A percentile compares a stretch with the other conserved stretches of the same genome.
Conservation (phyloP, 106 monocot genomes). For the Agapanthus africanus region DNA sequence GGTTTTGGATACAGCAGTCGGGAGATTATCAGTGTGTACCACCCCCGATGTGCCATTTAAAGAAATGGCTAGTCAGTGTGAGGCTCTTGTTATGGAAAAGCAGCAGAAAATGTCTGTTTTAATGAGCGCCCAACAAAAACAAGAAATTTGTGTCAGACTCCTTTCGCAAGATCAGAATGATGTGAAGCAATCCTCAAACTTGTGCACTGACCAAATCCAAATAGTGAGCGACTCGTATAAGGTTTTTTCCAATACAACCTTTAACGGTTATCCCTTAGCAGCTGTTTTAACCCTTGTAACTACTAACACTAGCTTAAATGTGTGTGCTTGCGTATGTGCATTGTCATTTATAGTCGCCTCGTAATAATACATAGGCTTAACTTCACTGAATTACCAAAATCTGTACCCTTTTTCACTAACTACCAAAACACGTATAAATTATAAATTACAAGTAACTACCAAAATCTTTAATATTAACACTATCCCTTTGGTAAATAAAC, state of each 20-base stretch:
- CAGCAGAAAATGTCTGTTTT: constrained; percentile 70
- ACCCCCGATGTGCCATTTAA: constrained; percentile 66
- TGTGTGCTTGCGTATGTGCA: no score
- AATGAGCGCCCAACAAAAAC: constrained; percentile 29
- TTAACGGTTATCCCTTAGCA: not conserved
- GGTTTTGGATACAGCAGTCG: constrained; percentile 25
- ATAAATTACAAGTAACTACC: no score
- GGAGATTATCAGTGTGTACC: constrained; percentile 57
- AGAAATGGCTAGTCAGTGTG: constrained; percentile 87
- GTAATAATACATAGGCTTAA: no score
- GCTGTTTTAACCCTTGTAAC: not conserved
- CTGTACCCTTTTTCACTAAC: no score
- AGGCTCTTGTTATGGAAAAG: constrained; percentile 65
- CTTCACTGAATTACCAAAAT: no score
- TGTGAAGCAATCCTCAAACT: not conserved
- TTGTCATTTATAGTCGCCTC: no score
- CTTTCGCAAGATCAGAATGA: not conserved
- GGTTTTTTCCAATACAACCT: not conserved
- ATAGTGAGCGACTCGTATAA: not conserved
- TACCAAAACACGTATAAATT: no score
- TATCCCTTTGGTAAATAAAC: no score
- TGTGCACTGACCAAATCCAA: not conserved
- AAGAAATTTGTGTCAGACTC: constrained; percentile 20
- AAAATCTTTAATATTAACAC: no score
- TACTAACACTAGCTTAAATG: no score